Evolutionary conservation across 495 filamentous ascomycete species (phyloP).

Genomic region (Daldinia decipiens): DNA sequence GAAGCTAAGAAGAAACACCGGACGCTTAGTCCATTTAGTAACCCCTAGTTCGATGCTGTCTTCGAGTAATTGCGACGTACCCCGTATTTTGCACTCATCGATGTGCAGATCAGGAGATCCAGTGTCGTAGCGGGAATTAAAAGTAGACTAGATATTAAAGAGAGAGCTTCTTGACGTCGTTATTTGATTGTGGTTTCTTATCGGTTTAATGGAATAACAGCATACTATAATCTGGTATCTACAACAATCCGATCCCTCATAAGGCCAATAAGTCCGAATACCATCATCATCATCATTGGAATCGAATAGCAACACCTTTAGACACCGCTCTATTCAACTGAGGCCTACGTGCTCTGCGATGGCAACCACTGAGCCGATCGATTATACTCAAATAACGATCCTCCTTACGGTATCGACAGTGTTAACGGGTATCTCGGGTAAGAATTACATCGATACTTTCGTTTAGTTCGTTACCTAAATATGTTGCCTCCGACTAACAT

Average conservation of each 20-base stretch:
- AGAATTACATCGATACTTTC: background rate
- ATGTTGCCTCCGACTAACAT: background rate
- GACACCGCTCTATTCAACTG: background rate
- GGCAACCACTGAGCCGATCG: slow-evolving; percentile 12
- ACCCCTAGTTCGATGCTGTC: slow-evolving; percentile 13
- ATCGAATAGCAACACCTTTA: background rate
- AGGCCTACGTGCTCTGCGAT: slow-evolving; percentile 12
- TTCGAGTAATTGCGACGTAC: slow-evolving; percentile 13
- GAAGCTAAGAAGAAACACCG: slow-evolving; percentile 13
- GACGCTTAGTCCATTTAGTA: slow-evolving; percentile 18
- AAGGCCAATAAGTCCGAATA: background rate
- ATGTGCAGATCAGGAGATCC: slow-evolving; percentile 26
- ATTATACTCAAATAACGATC: slow-evolving; percentile 28
- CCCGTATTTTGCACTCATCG: slow-evolving; percentile 22
- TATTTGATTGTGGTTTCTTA: background rate
- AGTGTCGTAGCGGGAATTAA: background rate
- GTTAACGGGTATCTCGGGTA: slow-evolving; percentile 40
- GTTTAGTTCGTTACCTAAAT: background rate
- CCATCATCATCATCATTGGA: background rate
- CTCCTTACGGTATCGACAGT: slow-evolving; percentile 31
- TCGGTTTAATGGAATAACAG: slow-evolving; percentile 1
- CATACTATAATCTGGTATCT: background rate
- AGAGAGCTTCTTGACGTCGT: background rate
- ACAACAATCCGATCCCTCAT: background rate
- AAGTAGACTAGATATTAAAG: slow-evolving; percentile 15